Conservation (phyloP, 805 yeast genomes). For the Brettanomyces anomalus region DNA sequence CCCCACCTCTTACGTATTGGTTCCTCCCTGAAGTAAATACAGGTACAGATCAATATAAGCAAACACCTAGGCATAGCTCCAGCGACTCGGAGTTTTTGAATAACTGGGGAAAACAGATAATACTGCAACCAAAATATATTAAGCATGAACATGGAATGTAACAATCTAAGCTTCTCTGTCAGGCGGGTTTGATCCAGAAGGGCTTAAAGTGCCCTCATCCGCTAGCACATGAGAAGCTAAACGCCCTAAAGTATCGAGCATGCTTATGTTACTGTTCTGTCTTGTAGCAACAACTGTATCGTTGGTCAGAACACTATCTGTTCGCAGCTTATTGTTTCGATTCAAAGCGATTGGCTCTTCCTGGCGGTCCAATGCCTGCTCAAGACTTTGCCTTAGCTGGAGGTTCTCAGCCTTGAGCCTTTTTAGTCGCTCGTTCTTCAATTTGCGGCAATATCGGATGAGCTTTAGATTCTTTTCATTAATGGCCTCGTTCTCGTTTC, state of each 20-base stretch:
- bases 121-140: no score
- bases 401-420: constrained; percentile 20
- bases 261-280: constrained; percentile 15
- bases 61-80: no score
- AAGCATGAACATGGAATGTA: no score
- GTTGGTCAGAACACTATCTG: neutral
- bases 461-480: constrained; percentile 24
- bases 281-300: constrained; percentile 3
- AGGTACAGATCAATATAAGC: no score
- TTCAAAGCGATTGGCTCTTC: constrained; percentile 1
- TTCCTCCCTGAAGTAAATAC: no score
- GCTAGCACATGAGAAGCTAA: constrained; percentile 27
- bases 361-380: constrained; percentile 2
- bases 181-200: no score
- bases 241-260: constrained; percentile 28
- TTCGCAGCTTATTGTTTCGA: neutral
- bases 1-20: no score
- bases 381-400: constrained; percentile 17
- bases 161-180: no score
- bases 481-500: constrained; percentile 23
- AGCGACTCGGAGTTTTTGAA: no score
- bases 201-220: constrained; percentile 15
- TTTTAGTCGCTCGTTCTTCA: constrained; percentile 23
- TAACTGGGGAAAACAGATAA: no score
- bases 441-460: constrained; percentile 21